Evolutionary conservation across 2,329 filamentous ascomycete species (phyloP).

Genomic region (Fusarium albosuccineum): DNA sequence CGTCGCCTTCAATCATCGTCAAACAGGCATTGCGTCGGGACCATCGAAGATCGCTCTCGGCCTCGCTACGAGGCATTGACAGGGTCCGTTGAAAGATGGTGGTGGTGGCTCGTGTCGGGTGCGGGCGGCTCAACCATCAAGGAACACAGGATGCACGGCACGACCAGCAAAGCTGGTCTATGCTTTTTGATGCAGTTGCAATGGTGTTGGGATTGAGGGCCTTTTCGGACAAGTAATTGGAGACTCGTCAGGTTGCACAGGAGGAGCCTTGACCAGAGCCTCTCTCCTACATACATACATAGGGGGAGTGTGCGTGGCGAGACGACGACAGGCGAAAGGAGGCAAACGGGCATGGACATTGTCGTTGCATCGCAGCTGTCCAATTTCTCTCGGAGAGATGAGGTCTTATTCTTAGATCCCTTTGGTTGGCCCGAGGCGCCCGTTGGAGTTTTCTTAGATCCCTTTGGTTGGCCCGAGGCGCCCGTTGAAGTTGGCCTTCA

Average conservation of each 20-base stretch:
- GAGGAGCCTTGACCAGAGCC: conserved; percentile 16
- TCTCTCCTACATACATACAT: conserved; percentile 2
- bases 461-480: conserved; percentile 6
- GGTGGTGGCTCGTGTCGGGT: conserved; percentile 36
- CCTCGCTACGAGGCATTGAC: conserved; percentile 24
- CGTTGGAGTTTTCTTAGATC: conserved; percentile 10
- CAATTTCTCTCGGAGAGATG: conserved; percentile 19
- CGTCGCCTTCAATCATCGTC: conserved; percentile 16
- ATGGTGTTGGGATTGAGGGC: conserved; percentile 11
- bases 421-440: conserved; percentile 4
- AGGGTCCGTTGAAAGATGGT: conserved; percentile 14
- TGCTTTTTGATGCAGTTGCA: conserved; percentile 9
- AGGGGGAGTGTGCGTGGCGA: conserved; percentile 35
- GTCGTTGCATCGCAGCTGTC: conserved; percentile 40
- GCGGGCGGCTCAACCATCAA: conserved; percentile 30
- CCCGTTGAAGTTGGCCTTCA: conserved; percentile 1
- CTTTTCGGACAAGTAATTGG: conserved; percentile 9
- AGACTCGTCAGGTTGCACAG: conserved; percentile 37
- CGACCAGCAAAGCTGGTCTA: conserved; percentile 3
- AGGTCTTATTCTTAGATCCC: conserved; percentile 10
- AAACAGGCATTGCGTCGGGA: conserved; percentile 22
- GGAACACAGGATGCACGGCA: conserved; percentile 12
- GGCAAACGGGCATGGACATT: conserved; percentile 18
- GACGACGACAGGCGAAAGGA: conserved; percentile 13
- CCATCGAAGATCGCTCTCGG: conserved; percentile 35